Conservation (phyloP, 495 filamentous ascomycete species). For the Rhypophila decipiens region DNA sequence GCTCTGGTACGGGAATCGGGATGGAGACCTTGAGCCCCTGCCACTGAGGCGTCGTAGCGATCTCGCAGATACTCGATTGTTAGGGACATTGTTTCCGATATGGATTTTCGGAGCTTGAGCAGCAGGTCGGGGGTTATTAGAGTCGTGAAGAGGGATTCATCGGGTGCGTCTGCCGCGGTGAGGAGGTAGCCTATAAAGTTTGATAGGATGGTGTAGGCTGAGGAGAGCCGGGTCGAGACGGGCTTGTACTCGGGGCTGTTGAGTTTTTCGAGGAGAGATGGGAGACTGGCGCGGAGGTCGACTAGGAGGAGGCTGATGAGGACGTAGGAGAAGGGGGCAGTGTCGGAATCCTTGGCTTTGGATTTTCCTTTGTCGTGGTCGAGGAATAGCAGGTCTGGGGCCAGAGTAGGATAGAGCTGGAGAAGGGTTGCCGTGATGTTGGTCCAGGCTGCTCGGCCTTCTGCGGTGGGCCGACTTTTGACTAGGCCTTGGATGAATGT, state of each 20-base stretch:
- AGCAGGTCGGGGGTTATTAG: slow-evolving; percentile 46
- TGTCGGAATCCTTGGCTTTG: slow-evolving; percentile 1
- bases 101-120: slow-evolving; percentile 50
- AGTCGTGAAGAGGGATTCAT: slow-evolving; percentile 22
- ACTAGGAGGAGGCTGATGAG: slow-evolving; percentile 55
- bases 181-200: slow-evolving; percentile 55
- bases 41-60: slow-evolving; percentile 53
- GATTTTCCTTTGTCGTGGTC: slow-evolving; percentile 1
- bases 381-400: slow-evolving; percentile 43
- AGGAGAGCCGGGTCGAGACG: slow-evolving; percentile 46
- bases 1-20: slow-evolving; percentile 33
- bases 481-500: slow-evolving; percentile 38
- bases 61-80: slow-evolving; percentile 60
- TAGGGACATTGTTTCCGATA: slow-evolving; percentile 52
- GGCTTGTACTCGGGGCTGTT: slow-evolving; percentile 41
- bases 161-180: slow-evolving; percentile 35
- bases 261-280: slow-evolving; percentile 49
- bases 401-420: slow-evolving; percentile 38
- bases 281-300: slow-evolving; percentile 56
- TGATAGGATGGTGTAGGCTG: slow-evolving; percentile 52
- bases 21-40: slow-evolving; percentile 48
- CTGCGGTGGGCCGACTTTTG: slow-evolving; percentile 38
- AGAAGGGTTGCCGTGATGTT: slow-evolving; percentile 48
- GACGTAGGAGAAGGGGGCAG: slow-evolving; percentile 53
- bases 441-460: slow-evolving; percentile 42